Percentiles rank a stretch among this genome's conserved stretches.
phyloP scores from a whole-genome alignment of 441 rosid species.

The Flueggea neowawraea region DNA sequence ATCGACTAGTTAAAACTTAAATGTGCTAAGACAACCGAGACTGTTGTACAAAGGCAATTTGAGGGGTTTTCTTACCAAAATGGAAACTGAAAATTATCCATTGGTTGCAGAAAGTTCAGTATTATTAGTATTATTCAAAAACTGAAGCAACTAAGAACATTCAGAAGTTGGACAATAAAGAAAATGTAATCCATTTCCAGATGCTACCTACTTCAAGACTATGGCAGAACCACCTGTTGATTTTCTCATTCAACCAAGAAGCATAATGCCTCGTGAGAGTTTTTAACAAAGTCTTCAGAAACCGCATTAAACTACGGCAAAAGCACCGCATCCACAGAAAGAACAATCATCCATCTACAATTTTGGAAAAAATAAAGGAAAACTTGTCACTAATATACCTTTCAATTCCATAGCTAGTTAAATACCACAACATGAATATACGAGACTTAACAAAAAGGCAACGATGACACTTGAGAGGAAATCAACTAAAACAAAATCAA shows the following conservation, averaged over 20 bases:
- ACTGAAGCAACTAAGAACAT: neutral
- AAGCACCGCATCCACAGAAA: slow-evolving; percentile 24
- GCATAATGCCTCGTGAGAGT: slow-evolving; percentile 23
- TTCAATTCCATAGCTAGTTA: neutral
- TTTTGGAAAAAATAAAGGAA: neutral
- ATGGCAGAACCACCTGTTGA: neutral
- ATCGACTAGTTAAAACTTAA: too few species aligned
- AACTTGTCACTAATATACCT: neutral
- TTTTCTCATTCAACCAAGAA: slow-evolving; percentile 10
- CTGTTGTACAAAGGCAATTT: too few species aligned
- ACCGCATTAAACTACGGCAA: neutral
- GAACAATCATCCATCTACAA: slow-evolving; percentile 62
- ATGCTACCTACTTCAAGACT: slow-evolving; percentile 12
- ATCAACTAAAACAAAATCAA: too few species aligned
- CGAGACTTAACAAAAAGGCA: neutral
- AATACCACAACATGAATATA: neutral
- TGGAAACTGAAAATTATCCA: too few species aligned
- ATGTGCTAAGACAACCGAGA: too few species aligned
- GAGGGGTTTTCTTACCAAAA: too few species aligned
- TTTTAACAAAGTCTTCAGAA: slow-evolving; percentile 5
- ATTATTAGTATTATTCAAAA: neutral
- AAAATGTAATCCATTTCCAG: slow-evolving; percentile 13
- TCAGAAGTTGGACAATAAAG: neutral
- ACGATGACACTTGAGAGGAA: too few species aligned
- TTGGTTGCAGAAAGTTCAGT: too few species aligned